A percentile compares a stretch with the other conserved stretches of the same genome.
Evolutionary conservation across 305 asterid genomes (phyloP).

Genomic region (Fraxinus latifolia): DNA sequence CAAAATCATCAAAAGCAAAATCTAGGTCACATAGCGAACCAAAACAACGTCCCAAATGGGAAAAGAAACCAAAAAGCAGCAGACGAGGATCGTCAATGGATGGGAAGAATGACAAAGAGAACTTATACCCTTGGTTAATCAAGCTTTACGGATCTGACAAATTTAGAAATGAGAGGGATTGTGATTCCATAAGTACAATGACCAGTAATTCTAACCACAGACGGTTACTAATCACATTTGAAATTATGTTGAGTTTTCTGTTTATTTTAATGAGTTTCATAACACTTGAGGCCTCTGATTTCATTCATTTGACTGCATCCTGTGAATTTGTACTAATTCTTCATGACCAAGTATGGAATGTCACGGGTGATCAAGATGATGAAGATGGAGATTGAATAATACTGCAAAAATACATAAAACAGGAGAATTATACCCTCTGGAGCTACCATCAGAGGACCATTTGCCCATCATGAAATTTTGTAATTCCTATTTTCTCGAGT

Average conservation of each 20-base stretch:
- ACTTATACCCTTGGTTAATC: conserved; percentile 45
- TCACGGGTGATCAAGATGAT: conserved; percentile 12
- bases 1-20: conserved; percentile 67
- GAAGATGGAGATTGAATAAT: conserved; percentile 8
- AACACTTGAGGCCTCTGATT: conserved; percentile 27
- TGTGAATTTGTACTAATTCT: conserved; percentile 41
- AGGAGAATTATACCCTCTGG: background rate
- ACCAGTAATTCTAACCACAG: conserved; percentile 31
- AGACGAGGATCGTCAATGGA: conserved; percentile 48
- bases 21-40: conserved; percentile 77
- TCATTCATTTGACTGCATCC: conserved; percentile 37
- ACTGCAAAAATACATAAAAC: conserved; percentile 2
- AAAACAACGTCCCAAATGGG: conserved; percentile 53
- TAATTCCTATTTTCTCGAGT: conserved; percentile 1
- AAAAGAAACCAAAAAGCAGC: conserved; percentile 36
- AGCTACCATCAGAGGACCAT: conserved; percentile 11
- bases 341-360: conserved; percentile 15
- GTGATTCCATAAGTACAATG: conserved; percentile 28
- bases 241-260: conserved; percentile 21
- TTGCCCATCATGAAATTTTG: conserved; percentile 5
- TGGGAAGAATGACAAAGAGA: conserved; percentile 37
- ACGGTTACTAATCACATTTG: conserved; percentile 29
- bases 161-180: conserved; percentile 30
- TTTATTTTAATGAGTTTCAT: conserved; percentile 11
- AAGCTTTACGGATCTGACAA: conserved; percentile 39